phyloP scores from a whole-genome alignment of 805 yeast species.

The Kregervanrija delftensis region DNA sequence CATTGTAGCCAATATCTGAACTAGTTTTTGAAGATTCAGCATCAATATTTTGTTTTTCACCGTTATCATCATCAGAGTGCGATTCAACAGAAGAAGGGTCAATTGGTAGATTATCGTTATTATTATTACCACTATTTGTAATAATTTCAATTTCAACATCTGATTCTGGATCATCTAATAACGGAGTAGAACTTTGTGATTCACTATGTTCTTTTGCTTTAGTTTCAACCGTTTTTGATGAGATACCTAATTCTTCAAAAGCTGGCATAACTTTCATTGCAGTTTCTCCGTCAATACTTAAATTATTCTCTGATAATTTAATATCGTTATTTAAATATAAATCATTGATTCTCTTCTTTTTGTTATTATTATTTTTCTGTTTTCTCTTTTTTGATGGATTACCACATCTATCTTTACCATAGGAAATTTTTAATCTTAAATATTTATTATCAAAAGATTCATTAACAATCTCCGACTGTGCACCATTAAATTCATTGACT shows the following conservation, averaged over 20 bases:
- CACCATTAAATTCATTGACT: slow-evolving; percentile 48
- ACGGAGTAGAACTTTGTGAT: no score
- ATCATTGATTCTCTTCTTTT: slow-evolving; percentile 18
- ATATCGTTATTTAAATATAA: background rate
- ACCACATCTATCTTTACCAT: slow-evolving; percentile 73
- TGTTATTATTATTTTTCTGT: slow-evolving; percentile 36
- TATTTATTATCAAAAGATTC: slow-evolving; percentile 40
- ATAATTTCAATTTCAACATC: no score
- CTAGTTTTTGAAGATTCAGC: no score
- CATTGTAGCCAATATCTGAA: no score
- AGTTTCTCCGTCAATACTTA: slow-evolving; percentile 7
- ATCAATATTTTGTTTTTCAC: no score
- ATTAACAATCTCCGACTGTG: slow-evolving; percentile 28
- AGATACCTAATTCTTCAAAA: slow-evolving; percentile 11
- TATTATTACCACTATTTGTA: no score
- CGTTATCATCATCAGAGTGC: no score
- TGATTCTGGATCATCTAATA: no score
- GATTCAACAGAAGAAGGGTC: no score
- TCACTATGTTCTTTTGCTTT: slow-evolving; percentile 1
- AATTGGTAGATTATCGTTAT: no score
- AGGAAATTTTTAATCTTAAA: slow-evolving; percentile 49
- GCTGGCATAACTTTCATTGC: slow-evolving; percentile 8
- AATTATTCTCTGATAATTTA: slow-evolving; percentile 4
- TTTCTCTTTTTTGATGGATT: slow-evolving; percentile 52
- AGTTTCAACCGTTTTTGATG: slow-evolving; percentile 8